Conservation (phyloP, 805 yeast species). For the Yarrowia phangngaensis region DNA sequence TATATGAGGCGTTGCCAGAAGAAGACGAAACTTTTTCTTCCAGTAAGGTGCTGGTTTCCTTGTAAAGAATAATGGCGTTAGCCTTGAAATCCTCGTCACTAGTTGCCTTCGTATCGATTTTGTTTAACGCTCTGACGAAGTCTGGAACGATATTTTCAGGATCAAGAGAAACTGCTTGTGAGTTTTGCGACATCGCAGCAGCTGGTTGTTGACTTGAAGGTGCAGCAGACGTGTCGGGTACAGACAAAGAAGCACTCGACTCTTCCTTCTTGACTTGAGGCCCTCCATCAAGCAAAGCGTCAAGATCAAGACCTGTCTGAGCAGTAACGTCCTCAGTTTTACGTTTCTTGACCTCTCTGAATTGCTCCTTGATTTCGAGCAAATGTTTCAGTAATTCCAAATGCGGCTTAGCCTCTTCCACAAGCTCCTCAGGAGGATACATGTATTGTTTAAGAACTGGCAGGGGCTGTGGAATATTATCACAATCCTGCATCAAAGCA, state of each 20-base stretch:
- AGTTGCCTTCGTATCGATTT: constrained; percentile 16
- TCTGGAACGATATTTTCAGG: constrained; percentile 19
- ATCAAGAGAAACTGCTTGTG: constrained; percentile 10
- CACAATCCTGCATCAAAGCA: constrained; percentile 39
- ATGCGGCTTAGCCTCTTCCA: constrained; percentile 27
- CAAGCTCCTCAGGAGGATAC: constrained; percentile 30
- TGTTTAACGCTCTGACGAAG: constrained; percentile 17
- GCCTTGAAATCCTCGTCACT: constrained; percentile 11
- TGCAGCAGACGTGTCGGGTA: background rate
- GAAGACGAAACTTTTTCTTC: constrained; percentile 5
- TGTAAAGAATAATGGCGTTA: constrained; percentile 2
- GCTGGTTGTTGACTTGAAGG: background rate
- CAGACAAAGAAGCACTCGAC: background rate
- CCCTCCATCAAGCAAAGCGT: constrained; percentile 29
- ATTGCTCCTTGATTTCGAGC: constrained; percentile 30
- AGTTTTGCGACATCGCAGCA: constrained; percentile 1
- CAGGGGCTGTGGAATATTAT: constrained; percentile 37
- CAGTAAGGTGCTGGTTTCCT: background rate
- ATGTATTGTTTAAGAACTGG: constrained; percentile 33
- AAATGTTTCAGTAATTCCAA: constrained; percentile 28
- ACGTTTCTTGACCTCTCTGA: constrained; percentile 21
- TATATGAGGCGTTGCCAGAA: background rate
- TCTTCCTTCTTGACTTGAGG: background rate
- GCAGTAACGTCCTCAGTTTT: constrained; percentile 20
- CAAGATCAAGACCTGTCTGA: constrained; percentile 29